Evolutionary conservation across 78 protist species (phyloP).

Genomic region (Dictyostelium intermedium): DNA sequence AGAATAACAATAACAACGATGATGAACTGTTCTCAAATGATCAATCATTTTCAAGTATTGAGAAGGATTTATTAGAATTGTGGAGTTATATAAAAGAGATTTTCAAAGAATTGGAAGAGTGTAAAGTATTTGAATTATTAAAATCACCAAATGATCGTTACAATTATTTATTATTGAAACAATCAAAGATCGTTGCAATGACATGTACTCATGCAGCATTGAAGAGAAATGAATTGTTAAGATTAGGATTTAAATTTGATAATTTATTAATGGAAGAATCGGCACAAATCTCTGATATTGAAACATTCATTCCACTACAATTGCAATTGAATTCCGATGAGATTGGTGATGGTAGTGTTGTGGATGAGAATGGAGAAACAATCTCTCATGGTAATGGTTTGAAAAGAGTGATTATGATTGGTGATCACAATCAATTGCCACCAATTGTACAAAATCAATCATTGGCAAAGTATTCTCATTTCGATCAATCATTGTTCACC

Average conservation of each 20-base stretch:
- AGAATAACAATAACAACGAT: background rate
- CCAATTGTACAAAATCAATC: slow-evolving; percentile 96
- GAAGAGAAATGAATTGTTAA: slow-evolving; percentile 71
- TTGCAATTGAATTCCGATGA: slow-evolving; percentile 89
- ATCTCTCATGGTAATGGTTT: slow-evolving; percentile 81
- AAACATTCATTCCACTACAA: slow-evolving; percentile 97
- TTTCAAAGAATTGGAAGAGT: slow-evolving; percentile 88
- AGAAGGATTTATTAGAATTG: slow-evolving; percentile 26
- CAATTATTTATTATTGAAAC: slow-evolving; percentile 92
- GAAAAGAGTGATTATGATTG: slow-evolving; percentile 95
- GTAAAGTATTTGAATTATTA: slow-evolving; percentile 94
- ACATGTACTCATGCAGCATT: slow-evolving; percentile 99
- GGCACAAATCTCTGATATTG: slow-evolving; percentile 96
- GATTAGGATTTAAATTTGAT: slow-evolving; percentile 93
- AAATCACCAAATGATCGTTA: slow-evolving; percentile 89
- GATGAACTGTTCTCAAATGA: background rate
- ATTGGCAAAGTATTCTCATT: slow-evolving; percentile 86
- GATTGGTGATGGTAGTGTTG: slow-evolving; percentile 92
- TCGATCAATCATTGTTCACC: slow-evolving; percentile 91
- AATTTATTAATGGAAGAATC: slow-evolving; percentile 97
- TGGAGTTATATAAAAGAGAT: slow-evolving; percentile 72
- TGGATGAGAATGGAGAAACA: background rate
- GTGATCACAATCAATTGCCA: slow-evolving; percentile 98
- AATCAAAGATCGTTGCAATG: slow-evolving; percentile 96
- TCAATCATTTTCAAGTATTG: background rate